Evolutionary conservation across 768 basidiomycete species (phyloP), one percentile per base, ranked within the genome.

Genomic region (Cyclocybe cylindracea): DNA sequence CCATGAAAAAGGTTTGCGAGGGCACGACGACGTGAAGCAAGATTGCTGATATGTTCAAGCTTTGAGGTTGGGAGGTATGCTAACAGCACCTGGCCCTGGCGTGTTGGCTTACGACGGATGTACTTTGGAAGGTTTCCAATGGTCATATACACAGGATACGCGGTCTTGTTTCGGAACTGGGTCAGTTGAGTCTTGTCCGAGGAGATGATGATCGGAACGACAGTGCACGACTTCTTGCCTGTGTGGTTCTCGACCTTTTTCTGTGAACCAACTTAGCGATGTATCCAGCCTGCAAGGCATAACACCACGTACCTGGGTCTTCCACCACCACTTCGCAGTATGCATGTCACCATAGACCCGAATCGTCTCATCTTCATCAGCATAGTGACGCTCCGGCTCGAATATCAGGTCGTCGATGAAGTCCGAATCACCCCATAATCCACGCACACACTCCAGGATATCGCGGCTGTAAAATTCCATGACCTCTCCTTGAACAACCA

Each of bases 261-360:
- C 68, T 70, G 18, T 36, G 48, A 16, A 36, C 53, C 42, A n/a
- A 8, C 14, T 36, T 7, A 32, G n/a, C 29, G 37, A 35, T 14
- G 16, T 18, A n/a, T 19, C 36, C 16, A 46, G 8, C 37, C 39
- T 7, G 14, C 8, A 13, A 37, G 24, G 18, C 19, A 32, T 16
- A 33, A 19, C 42, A 49, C 13, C 11, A 58, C 70, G 24, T 53
- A 78, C 79, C 66, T 80, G 79, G 1, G 67, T 72, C 8, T 43
- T 42, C 78, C 78, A 80, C 80, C 78, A 80, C 80, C 80, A 82
- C 41, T 70, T 67, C 0, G 73, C 77, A 0, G 76, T 80, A 38
- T 78, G 65, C 69, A 80, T 72, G 40, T 80, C 76, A 55, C 70
- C 63, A 50, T 69, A 78, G 0, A 77, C 11, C 0, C 67, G 50